A percentile compares a stretch with the other conserved stretches of the same genome.
Conservation (phyloP, 2,329 filamentous ascomycete genomes). For the Fusarium coicis region DNA sequence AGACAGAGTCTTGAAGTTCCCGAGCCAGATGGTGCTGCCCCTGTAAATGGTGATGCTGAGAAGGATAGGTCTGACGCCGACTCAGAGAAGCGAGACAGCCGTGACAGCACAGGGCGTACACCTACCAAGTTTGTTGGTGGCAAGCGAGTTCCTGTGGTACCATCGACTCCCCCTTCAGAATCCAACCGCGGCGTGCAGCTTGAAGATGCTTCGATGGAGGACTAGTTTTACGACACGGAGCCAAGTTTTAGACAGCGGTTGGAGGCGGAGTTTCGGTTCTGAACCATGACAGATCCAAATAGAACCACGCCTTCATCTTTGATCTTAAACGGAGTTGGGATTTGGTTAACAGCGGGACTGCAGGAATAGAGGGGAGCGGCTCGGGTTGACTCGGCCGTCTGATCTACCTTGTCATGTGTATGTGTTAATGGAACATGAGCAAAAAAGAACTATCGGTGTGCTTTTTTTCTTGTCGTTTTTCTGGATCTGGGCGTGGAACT, state of each 20-base stretch:
- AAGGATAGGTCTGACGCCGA: slow-evolving; percentile 42
- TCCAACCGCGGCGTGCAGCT: slow-evolving; percentile 59
- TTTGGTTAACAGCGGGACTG: slow-evolving; percentile 23
- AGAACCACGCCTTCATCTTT: slow-evolving; percentile 16
- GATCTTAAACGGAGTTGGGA: slow-evolving; percentile 28
- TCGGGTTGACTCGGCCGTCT: slow-evolving; percentile 15
- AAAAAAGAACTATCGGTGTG: slow-evolving; percentile 42
- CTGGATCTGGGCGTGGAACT: background rate
- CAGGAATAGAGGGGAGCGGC: slow-evolving; percentile 15
- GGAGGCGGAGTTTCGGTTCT: slow-evolving; percentile 20
- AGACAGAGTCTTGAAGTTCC: slow-evolving; percentile 86
- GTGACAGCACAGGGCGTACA: slow-evolving; percentile 69
- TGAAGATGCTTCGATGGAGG: slow-evolving; percentile 64
- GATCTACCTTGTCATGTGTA: slow-evolving; percentile 40
- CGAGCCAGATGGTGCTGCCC: slow-evolving; percentile 61
- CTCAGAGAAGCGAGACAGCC: slow-evolving; percentile 72
- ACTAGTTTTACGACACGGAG: slow-evolving; percentile 48
- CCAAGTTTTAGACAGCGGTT: slow-evolving; percentile 17
- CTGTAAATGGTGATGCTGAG: slow-evolving; percentile 54
- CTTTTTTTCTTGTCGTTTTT: slow-evolving; percentile 33
- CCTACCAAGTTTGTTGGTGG: slow-evolving; percentile 60
- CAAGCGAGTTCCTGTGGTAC: slow-evolving; percentile 52
- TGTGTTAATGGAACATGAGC: slow-evolving; percentile 47
- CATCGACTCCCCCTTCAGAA: slow-evolving; percentile 47
- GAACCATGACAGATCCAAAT: background rate